Percentiles rank a stretch among this genome's conserved stretches.
These are phyloP conservation scores for Corylus avellana DNA, from an alignment of 306 rosid genomes.

Conservation along the genomic window DNA sequence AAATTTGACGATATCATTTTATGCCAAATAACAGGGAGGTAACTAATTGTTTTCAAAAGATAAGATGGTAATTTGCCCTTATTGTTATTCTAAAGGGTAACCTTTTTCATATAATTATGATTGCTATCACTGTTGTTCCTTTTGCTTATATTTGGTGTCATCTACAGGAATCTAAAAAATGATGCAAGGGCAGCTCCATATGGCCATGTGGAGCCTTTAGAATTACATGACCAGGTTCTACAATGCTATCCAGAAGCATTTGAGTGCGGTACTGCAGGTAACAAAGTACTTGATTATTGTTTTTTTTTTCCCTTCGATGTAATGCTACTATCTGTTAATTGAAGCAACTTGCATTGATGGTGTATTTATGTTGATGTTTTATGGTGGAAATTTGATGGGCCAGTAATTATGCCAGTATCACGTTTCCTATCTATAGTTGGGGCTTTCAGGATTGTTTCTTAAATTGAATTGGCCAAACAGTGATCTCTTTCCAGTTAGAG, in stretches of 20 bases:
- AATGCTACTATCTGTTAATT: not conserved
- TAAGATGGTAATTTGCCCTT: not conserved
- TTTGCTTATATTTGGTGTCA: conserved; percentile 20
- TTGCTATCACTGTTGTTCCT: conserved; percentile 10
- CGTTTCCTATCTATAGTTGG: not conserved
- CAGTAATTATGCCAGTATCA: not conserved
- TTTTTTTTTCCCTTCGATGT: conserved; percentile 19
- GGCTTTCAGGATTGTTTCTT: not conserved
- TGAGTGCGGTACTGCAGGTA: conserved; percentile 70
- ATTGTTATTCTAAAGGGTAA: not conserved
- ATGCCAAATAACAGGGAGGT: not conserved
- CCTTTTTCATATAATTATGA: not conserved
- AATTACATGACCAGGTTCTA: conserved; percentile 80
- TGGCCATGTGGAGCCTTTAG: conserved; percentile 55
- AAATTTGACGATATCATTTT: too few relatives aligned
- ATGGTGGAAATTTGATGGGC: not conserved
- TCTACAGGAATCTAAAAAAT: conserved; percentile 80
- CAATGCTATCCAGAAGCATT: conserved; percentile 78
- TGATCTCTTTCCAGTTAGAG: not conserved
- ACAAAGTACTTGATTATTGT: conserved; percentile 50
- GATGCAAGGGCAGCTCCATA: conserved; percentile 43
- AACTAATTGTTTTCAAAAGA: not conserved
- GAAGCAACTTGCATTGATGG: conserved; percentile 19
- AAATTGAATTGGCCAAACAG: not conserved
- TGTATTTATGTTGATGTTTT: not conserved